These are phyloP conservation scores for Saccharum spontaneum DNA, from an alignment of 176 grass and related monocot genomes.

Conservation along the genomic window DNA sequence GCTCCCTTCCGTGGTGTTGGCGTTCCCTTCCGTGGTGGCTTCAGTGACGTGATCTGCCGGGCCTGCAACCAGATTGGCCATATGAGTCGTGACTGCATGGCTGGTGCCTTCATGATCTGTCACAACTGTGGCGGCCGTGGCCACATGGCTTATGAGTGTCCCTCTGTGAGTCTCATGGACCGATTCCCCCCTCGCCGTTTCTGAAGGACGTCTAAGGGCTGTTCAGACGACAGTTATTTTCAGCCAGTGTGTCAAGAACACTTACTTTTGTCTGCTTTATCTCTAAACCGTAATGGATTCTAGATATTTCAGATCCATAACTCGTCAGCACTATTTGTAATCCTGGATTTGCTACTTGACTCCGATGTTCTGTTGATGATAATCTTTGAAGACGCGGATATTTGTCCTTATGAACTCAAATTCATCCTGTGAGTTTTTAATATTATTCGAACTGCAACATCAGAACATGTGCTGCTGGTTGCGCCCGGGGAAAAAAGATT, in stretches of 20 bases:
- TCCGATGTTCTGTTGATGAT: background rate
- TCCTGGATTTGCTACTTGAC: background rate
- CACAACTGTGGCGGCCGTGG: conserved; percentile 93
- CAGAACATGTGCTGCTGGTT: background rate
- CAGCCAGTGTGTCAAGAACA: background rate
- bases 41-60: conserved; percentile 73
- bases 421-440: background rate
- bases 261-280: background rate
- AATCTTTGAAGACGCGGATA: background rate
- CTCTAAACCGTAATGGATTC: conserved; percentile 11
- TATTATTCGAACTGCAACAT: background rate
- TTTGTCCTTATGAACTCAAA: background rate
- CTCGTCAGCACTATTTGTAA: background rate
- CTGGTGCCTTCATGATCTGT: conserved; percentile 79
- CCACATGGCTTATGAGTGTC: conserved; percentile 94
- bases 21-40: conserved; percentile 36
- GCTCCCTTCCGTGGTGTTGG: background rate
- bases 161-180: conserved; percentile 74
- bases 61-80: conserved; percentile 86
- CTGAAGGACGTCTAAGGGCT: conserved; percentile 35
- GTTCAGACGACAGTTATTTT: conserved; percentile 4
- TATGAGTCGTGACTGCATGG: conserved; percentile 95
- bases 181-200: conserved; percentile 56
- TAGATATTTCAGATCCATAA: conserved; percentile 1
- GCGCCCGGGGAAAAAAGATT: background rate